phyloP scores from a whole-genome alignment of 208 protist genomes.

The Leishmania tarentolae region DNA sequence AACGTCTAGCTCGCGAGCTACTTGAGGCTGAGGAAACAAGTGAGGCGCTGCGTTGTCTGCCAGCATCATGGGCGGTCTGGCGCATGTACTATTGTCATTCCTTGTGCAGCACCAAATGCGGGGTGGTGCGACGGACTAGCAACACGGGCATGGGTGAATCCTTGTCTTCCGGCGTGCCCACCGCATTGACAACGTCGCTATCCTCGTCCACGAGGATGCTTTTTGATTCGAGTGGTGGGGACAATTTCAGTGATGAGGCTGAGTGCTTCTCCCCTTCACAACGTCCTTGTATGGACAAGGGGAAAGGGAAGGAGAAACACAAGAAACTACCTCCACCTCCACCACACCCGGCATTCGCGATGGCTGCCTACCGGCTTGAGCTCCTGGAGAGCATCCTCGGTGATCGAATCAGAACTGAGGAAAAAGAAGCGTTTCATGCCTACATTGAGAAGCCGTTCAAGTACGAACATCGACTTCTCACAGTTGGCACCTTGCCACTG shows the following conservation, averaged over 20 bases:
- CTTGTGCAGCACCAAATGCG: slow-evolving; percentile 2
- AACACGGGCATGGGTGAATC: neutral
- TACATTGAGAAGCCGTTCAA: neutral
- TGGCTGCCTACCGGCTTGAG: slow-evolving; percentile 5
- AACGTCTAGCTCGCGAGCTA: slow-evolving; percentile 56
- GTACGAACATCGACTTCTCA: slow-evolving; percentile 36
- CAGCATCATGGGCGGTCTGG: slow-evolving; percentile 29
- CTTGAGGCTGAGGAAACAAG: slow-evolving; percentile 43
- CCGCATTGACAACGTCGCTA: neutral
- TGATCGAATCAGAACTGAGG: slow-evolving; percentile 32
- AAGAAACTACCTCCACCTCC: neutral
- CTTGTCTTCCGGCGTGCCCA: neutral
- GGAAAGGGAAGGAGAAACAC: neutral
- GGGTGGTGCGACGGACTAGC: neutral
- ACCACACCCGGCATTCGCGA: slow-evolving; percentile 6
- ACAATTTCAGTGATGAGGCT: neutral
- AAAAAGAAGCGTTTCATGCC: slow-evolving; percentile 12
- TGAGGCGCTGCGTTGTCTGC: slow-evolving; percentile 39
- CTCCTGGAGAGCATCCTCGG: slow-evolving; percentile 45
- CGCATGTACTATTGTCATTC: neutral
- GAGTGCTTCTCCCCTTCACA: neutral
- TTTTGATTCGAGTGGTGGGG: neutral
- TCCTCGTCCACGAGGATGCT: neutral
- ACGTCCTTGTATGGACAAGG: neutral
- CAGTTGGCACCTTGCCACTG: slow-evolving; percentile 35